A percentile compares a stretch with the other conserved stretches of the same genome.
Conservation (phyloP, 2,329 filamentous ascomycete genomes). For the Tothia fuscella region DNA sequence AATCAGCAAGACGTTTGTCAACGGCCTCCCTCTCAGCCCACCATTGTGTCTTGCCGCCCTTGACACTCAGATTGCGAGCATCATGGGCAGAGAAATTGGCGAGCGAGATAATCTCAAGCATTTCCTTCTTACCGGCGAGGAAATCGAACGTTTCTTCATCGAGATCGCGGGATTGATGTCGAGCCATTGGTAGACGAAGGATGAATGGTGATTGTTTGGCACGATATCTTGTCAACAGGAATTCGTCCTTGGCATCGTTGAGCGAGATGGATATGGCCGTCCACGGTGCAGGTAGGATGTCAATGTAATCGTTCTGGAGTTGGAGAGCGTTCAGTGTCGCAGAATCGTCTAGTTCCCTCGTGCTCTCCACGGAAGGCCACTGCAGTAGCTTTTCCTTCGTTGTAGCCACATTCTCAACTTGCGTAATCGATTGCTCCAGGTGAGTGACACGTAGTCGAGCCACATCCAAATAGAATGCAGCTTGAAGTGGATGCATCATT, state of each 20-base stretch:
- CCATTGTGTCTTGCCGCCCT: conserved; percentile 71
- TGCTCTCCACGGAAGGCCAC: conserved; percentile 26
- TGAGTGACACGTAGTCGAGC: conserved; percentile 57
- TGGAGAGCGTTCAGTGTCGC: conserved; percentile 21
- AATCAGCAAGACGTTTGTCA: conserved; percentile 62
- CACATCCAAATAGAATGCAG: conserved; percentile 43
- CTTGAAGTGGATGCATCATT: conserved; percentile 27
- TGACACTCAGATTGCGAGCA: conserved; percentile 57
- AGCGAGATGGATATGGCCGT: conserved; percentile 75
- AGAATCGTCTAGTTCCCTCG: conserved; percentile 13
- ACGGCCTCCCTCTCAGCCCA: conserved; percentile 77
- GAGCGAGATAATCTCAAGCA: conserved; percentile 67
- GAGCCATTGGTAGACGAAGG: conserved; percentile 70
- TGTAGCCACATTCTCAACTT: conserved; percentile 33
- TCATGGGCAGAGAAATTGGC: conserved; percentile 78
- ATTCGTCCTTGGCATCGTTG: conserved; percentile 69
- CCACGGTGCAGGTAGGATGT: conserved; percentile 75
- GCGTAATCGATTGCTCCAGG: conserved; percentile 47
- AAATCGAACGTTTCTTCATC: conserved; percentile 78
- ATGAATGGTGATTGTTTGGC: conserved; percentile 69
- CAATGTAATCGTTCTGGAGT: conserved; percentile 72
- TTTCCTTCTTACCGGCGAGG: conserved; percentile 63
- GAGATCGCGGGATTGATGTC: conserved; percentile 68
- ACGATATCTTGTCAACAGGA: conserved; percentile 80
- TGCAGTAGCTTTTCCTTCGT: conserved; percentile 24